phyloP scores from a whole-genome alignment of 2,329 filamentous ascomycete species.

The Paramyrothecium sp. region DNA sequence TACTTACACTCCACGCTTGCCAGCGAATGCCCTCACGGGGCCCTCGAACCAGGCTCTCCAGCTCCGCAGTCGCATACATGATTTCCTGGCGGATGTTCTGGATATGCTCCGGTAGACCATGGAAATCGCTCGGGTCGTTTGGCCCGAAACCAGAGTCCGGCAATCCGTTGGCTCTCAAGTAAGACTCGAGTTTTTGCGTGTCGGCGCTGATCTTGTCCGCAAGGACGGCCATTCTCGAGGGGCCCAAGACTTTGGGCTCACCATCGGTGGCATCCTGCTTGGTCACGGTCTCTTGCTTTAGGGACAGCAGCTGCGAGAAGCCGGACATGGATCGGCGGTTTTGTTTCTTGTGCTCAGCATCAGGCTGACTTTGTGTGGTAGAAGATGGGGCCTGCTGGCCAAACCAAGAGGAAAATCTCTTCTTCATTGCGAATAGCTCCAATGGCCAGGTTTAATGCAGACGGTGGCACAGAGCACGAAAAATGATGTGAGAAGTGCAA shows the following conservation, averaged over 20 bases:
- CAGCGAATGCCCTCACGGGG: conserved; percentile 51
- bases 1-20: conserved; percentile 49
- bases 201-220: conserved; percentile 46
- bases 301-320: conserved; percentile 18
- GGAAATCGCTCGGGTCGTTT: conserved; percentile 43
- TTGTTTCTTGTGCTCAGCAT: conserved; percentile 28
- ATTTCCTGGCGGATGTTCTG: conserved; percentile 44
- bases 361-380: conserved; percentile 3
- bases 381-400: conserved; percentile 10
- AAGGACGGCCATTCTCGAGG: conserved; percentile 42
- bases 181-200: conserved; percentile 47
- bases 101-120: conserved; percentile 43
- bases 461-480: no score
- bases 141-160: conserved; percentile 43
- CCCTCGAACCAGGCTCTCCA: conserved; percentile 46
- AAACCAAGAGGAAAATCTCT: conserved; percentile 34
- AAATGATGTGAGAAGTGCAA: background rate
- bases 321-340: conserved; percentile 30
- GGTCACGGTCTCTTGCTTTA: conserved; percentile 15
- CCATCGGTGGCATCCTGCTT: background rate
- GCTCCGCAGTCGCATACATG: conserved; percentile 46
- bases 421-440: conserved; percentile 23
- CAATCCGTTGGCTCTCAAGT: conserved; percentile 40
- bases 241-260: conserved; percentile 3
- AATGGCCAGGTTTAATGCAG: no score